Conservation (phyloP, 176 grass and related monocot genomes). For the Aegilops tauschii region DNA sequence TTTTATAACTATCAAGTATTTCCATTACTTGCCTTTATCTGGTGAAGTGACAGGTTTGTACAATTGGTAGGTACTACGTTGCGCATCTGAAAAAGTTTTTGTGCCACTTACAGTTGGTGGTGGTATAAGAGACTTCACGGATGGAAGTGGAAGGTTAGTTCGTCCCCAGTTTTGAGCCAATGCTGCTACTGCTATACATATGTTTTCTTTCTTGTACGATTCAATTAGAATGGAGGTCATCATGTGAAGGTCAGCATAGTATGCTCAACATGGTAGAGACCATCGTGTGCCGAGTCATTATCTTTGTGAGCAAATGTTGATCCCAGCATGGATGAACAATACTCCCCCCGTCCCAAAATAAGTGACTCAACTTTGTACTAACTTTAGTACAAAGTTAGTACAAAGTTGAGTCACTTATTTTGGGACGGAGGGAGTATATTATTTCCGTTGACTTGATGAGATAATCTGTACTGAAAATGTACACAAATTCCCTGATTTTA, state of each 20-base stretch:
- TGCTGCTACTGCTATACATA: background rate
- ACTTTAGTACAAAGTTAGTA: too few species aligned
- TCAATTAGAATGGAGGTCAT: background rate
- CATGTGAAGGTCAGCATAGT: background rate
- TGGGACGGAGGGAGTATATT: background rate
- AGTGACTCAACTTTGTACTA: too few species aligned
- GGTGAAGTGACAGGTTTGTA: slow-evolving; percentile 10
- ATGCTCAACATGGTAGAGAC: background rate
- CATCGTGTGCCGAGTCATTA: background rate
- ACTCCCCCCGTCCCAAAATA: too few species aligned
- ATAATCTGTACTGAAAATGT: slow-evolving; percentile 25
- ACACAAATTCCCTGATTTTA: background rate
- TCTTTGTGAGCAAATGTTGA: background rate
- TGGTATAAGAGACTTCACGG: slow-evolving; percentile 98
- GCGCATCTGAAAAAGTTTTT: slow-evolving; percentile 93
- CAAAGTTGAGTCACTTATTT: too few species aligned
- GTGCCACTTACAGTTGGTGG: slow-evolving; percentile 98
- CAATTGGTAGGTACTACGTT: slow-evolving; percentile 70
- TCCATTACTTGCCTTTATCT: background rate
- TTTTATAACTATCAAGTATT: slow-evolving; percentile 11
- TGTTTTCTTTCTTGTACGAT: background rate
- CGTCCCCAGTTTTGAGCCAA: background rate
- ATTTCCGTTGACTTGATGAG: slow-evolving; percentile 11
- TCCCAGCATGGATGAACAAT: background rate
- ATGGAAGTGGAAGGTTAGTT: slow-evolving; percentile 85